A percentile compares a stretch with the other conserved stretches of the same genome.
Evolutionary conservation across 2,329 filamentous ascomycete species (phyloP).

Genomic region (Knoxdaviesia capensis): DNA sequence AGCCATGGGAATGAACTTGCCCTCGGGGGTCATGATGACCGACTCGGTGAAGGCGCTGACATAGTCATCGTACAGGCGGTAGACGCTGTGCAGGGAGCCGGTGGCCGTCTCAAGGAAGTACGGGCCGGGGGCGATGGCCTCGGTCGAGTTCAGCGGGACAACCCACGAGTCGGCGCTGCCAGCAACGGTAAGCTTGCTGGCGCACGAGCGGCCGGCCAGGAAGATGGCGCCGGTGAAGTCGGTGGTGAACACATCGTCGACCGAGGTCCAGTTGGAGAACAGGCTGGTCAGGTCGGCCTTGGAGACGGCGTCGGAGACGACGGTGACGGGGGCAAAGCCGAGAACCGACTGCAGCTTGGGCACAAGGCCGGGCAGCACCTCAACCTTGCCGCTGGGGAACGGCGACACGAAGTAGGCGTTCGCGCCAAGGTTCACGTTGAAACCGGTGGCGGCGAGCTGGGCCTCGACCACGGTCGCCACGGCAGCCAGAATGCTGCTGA

Average conservation of each 20-base stretch:
- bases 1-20: conserved; percentile 7
- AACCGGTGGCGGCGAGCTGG: conserved; percentile 11
- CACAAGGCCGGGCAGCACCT: conserved; percentile 6
- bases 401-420: conserved; percentile 16
- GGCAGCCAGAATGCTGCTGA: too few relatives aligned
- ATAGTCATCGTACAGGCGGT: conserved; percentile 16
- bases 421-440: conserved; percentile 12
- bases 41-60: conserved; percentile 11
- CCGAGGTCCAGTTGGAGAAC: conserved; percentile 12
- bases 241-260: conserved; percentile 11
- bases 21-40: conserved; percentile 11
- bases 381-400: conserved; percentile 11
- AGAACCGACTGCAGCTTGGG: conserved; percentile 4
- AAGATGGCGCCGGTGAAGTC: conserved; percentile 9
- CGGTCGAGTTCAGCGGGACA: not conserved
- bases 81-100: conserved; percentile 14
- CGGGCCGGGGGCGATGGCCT: conserved; percentile 12
- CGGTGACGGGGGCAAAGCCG: conserved; percentile 15
- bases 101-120: conserved; percentile 15
- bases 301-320: conserved; percentile 10
- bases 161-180: conserved; percentile 3
- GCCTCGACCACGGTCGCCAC: conserved; percentile 5
- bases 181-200: conserved; percentile 7
- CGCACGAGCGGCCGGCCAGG: conserved; percentile 5
- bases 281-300: conserved; percentile 8